A percentile compares a stretch with the other conserved stretches of the same genome.
Evolutionary conservation across 164 flowering plant species (phyloP).

Genomic region (Sextonia rubra): DNA sequence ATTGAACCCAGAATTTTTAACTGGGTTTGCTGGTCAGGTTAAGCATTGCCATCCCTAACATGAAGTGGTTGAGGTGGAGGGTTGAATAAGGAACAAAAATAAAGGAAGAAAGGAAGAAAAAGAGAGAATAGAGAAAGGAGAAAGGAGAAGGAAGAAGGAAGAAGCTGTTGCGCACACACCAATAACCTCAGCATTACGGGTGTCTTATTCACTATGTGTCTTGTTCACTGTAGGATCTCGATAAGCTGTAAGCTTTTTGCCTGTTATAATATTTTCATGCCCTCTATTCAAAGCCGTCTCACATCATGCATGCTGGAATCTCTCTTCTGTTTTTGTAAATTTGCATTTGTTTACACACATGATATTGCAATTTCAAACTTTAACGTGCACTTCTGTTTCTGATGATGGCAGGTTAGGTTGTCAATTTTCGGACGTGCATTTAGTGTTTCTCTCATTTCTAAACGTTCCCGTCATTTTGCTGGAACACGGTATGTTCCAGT

Average conservation of each 20-base stretch:
- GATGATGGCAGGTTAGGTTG: constrained; percentile 57
- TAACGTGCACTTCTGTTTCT: constrained; percentile 8
- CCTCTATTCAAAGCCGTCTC: neutral
- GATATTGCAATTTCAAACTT: constrained; percentile 11
- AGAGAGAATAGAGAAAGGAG: no score
- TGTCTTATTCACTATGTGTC: no score
- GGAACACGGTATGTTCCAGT: constrained; percentile 74
- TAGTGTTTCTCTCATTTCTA: constrained; percentile 70
- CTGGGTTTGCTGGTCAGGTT: no score
- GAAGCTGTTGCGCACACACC: no score
- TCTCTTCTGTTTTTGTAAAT: no score
- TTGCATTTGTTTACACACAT: neutral
- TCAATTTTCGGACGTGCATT: constrained; percentile 94
- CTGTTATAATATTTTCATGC: neutral
- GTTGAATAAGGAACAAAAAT: no score
- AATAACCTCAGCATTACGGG: no score
- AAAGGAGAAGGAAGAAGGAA: no score
- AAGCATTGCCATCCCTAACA: no score
- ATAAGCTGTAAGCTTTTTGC: neutral
- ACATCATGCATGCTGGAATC: neutral
- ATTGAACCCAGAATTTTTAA: no score
- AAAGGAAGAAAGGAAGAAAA: no score
- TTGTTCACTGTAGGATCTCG: neutral
- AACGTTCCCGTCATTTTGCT: constrained; percentile 98
- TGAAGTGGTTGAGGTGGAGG: no score